Evolutionary conservation across 805 yeast species (phyloP).

Genomic region (Kuraishia borneana): DNA sequence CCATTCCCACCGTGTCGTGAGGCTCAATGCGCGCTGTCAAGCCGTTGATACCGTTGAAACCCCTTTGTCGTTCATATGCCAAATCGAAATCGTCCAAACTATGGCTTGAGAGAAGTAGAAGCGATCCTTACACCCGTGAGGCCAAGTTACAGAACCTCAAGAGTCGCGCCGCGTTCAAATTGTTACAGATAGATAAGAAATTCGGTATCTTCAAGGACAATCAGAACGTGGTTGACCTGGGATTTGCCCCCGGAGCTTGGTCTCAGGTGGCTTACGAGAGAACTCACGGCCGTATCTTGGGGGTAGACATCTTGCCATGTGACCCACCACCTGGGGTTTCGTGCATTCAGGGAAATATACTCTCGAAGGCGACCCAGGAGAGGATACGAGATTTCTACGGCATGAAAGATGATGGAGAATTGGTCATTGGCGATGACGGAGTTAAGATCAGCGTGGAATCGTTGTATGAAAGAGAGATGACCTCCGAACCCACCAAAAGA

Average conservation of each 20-base stretch:
- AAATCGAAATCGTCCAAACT: constrained; percentile 42
- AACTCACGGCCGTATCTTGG: constrained; percentile 50
- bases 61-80: no score
- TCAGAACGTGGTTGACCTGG: constrained; percentile 69
- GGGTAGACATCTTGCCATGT: constrained; percentile 73
- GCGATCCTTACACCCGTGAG: constrained; percentile 54
- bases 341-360: constrained; percentile 80
- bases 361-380: constrained; percentile 52
- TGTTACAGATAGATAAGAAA: constrained; percentile 61
- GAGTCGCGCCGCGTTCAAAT: constrained; percentile 88
- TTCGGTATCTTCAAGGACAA: constrained; percentile 46
- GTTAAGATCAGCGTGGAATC: neutral
- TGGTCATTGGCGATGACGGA: no score
- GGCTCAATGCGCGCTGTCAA: no score
- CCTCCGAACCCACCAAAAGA: constrained; percentile 2
- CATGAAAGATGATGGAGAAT: neutral
- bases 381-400: constrained; percentile 5
- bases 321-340: constrained; percentile 75
- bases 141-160: constrained; percentile 53
- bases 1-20: no score
- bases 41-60: no score
- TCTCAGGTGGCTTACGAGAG: constrained; percentile 66
- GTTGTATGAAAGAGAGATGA: neutral
- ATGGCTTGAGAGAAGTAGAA: constrained; percentile 67
- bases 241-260: constrained; percentile 96